Base-by-base conservation (phyloP, 1,284 basidiomycete genomes). In the Melampsora americana region DNA sequence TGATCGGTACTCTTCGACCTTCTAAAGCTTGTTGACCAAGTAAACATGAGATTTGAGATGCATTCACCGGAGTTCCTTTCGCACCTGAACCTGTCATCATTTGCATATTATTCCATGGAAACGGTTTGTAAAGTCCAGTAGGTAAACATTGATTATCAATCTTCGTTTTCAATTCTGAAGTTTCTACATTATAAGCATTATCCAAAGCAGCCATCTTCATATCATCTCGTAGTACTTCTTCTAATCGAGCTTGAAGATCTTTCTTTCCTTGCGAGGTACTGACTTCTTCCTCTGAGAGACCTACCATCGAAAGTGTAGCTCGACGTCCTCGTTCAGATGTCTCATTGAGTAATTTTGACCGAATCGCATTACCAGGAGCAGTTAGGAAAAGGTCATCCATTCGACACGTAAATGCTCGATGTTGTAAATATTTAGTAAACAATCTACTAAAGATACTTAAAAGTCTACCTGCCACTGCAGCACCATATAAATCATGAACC, bases 81-180 rank as follows among this genome's bases (percentile, higher is more conserved):
- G 96, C 96, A 80, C 96, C 96, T 61, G 96, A 97, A 75, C 93
- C 89, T 5, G 95, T 98, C 96, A 99, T 99, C 79, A 92, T 90
- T 84, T 99, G 95, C 96, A 99, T 99, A 88, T 99, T 91, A 85
- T 99, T 99, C 83, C 94, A 89, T 35, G 96, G 96, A 86, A 99
- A 99, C 78, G 90, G 90, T 80, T 93, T 92, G 78, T 92, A 86
- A 50, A 99, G 88, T 67, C 91, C 91, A 68, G 88, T 85, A n/a
- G 96, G 96, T 80, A 99, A 88, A 81, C 91, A 91, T n/a, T 89
- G 87, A 66, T 84, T 82, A 79, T 84, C 85, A 74, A 84, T 80
- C 81, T 95, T 90, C 26, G 93, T 91, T 73, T 96, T 93, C 1
- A 92, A 90, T 79, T 92, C 90, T 77, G 93, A 96, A 81, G 97